Percentiles rank a stretch among this genome's conserved stretches.
Evolutionary conservation across 495 filamentous ascomycete genomes (phyloP).

Genomic region (Aspergillus baeticus): DNA sequence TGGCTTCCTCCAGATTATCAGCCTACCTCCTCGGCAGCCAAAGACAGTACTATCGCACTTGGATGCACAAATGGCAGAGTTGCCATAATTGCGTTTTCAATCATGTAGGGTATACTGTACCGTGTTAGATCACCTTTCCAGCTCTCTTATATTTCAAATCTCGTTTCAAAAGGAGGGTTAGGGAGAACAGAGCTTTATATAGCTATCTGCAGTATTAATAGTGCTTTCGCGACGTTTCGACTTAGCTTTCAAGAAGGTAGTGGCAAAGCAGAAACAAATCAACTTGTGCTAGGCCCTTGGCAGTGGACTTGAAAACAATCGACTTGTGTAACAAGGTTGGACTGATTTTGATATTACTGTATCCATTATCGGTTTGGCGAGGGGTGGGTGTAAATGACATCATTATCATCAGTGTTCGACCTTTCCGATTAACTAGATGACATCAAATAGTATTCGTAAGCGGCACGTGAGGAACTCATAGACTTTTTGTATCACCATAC

Average conservation of each 20-base stretch:
- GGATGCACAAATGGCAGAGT: conserved; percentile 3
- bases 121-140: background rate
- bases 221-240: background rate
- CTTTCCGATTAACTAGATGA: too few relatives aligned
- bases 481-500: too few relatives aligned
- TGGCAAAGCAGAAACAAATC: too few relatives aligned
- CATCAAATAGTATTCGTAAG: too few relatives aligned
- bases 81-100: background rate
- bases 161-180: background rate
- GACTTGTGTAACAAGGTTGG: too few relatives aligned
- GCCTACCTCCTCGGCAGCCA: background rate
- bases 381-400: too few relatives aligned
- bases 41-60: conserved; percentile 7
- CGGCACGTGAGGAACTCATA: too few relatives aligned
- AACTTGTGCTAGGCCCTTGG: too few relatives aligned
- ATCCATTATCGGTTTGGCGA: too few relatives aligned
- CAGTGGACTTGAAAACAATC: too few relatives aligned
- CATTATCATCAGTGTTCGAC: too few relatives aligned
- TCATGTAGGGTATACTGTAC: background rate
- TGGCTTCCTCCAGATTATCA: conserved; percentile 4
- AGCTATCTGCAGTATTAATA: background rate
- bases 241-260: background rate
- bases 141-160: background rate
- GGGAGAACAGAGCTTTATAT: background rate
- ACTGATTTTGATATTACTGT: too few relatives aligned